Percentiles rank a stretch among this genome's conserved stretches.
These are phyloP conservation scores for Suillus subalutaceus DNA, from an alignment of 768 basidiomycete species.

Conservation along the genomic window DNA sequence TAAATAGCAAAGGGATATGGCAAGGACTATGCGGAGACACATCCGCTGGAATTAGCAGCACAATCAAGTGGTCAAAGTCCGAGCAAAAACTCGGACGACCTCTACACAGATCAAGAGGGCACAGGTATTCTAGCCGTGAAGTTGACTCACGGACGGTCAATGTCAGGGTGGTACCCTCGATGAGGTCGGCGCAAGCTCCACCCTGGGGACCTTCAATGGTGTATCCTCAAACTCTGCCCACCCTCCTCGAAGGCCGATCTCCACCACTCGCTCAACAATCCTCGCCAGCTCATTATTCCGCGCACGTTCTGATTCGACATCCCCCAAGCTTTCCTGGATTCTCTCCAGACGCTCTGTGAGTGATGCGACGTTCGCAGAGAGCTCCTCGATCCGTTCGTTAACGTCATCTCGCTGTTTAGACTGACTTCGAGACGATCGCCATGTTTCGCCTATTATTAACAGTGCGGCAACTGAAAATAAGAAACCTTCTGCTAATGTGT, in stretches of 20 bases:
- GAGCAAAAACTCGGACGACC: not conserved
- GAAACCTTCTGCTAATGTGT: conserved; percentile 83
- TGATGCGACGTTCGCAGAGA: conserved; percentile 49
- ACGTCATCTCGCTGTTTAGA: conserved; percentile 73
- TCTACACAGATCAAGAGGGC: not conserved
- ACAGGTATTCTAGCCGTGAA: not conserved
- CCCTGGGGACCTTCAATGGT: conserved; percentile 51
- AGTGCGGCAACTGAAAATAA: conserved; percentile 75
- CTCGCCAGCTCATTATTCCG: conserved; percentile 67
- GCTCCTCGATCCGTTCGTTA: conserved; percentile 68
- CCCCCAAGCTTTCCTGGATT: conserved; percentile 48
- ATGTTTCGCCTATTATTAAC: conserved; percentile 78
- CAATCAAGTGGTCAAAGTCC: not conserved
- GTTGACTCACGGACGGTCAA: not conserved
- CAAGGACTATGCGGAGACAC: too few species aligned
- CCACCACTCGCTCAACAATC: conserved; percentile 68
- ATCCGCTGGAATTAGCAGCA: not conserved
- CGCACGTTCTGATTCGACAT: conserved; percentile 29
- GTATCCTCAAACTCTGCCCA: conserved; percentile 68
- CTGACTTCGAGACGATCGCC: conserved; percentile 70
- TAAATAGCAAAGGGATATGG: not conserved
- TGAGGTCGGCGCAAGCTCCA: conserved; percentile 34
- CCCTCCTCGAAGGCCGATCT: conserved; percentile 64
- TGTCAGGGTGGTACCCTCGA: conserved; percentile 1
- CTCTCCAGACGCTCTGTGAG: conserved; percentile 45